phyloP scores from a whole-genome alignment of 2,329 filamentous ascomycete species.

The Triangularia setosa region DNA sequence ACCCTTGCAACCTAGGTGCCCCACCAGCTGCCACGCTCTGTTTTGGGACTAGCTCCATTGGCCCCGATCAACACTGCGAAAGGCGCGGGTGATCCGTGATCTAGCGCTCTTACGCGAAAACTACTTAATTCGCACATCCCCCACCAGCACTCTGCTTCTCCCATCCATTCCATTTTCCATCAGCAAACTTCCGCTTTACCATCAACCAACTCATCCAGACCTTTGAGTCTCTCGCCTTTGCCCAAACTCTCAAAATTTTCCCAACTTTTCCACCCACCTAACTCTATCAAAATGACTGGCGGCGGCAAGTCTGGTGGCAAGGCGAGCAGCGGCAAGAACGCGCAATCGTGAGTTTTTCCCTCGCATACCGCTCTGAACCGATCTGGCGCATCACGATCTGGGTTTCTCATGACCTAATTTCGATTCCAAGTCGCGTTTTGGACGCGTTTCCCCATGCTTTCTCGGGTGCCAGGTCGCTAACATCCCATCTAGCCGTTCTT shows the following conservation, averaged over 20 bases:
- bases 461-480: conserved; percentile 34
- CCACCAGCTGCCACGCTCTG: conserved; percentile 16
- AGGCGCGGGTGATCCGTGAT: conserved; percentile 47
- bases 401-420: not conserved
- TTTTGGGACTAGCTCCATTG: conserved; percentile 32
- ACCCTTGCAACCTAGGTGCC: conserved; percentile 7
- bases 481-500: conserved; percentile 70
- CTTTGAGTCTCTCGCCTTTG: conserved; percentile 31
- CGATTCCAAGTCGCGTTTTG: conserved; percentile 5
- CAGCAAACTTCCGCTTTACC: conserved; percentile 32
- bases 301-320: conserved; percentile 99
- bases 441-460: conserved; percentile 39
- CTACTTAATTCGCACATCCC: conserved; percentile 52
- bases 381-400: not conserved
- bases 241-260: conserved; percentile 25
- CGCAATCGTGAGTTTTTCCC: conserved; percentile 77
- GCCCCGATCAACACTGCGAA: conserved; percentile 24
- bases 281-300: conserved; percentile 91
- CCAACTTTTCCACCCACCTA: conserved; percentile 30
- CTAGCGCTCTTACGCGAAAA: conserved; percentile 44
- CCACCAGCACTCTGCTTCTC: conserved; percentile 38
- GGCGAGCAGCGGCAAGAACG: conserved; percentile 97
- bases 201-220: conserved; percentile 24
- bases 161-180: conserved; percentile 36
- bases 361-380: conserved; percentile 5